Evolutionary conservation across 345 rosid species (phyloP), one percentile per base, ranked within the genome.

Genomic region (Noccaea bulbosa): DNA sequence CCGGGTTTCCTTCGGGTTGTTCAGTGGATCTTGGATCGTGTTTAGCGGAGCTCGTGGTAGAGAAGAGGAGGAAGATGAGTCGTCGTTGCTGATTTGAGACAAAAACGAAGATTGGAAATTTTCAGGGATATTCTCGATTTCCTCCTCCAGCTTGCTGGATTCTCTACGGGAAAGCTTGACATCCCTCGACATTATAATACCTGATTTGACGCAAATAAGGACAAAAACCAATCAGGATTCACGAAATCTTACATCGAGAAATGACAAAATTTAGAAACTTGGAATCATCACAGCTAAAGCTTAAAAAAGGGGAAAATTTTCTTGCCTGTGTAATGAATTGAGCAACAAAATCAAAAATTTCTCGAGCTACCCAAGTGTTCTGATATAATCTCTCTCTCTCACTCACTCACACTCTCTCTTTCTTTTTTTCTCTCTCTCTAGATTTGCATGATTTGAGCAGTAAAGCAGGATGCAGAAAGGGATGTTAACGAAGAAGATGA

Each of bases 51-150:
- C 84, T 71, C 96, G 83, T 16, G 80, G 16, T 5, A 69, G 46
- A 56, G 55, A 68, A 27, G 40, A 54, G 8, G 64, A 54, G 12
- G 74, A 82, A 7, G 67, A 80, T 1, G 83, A 81, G 56, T 89
- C 92, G 22, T 69, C 30, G 30, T 27, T 62, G 67, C 75, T 69
- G 8, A 82, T 37, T 33, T 84, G 88, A 62, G 85, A 78, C 32
- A 75, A 67, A 6, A 82, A 52, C 12, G 87, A 81, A 62, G 79
- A 78, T n/a, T 72, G 80, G 37, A 88, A 81, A 72, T 87, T 85
- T 8, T 77, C 70, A 2, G 94, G 91, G 11, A 91, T 76, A 59
- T 93, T 93, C 81, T 93, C 97, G 49, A 82, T 85, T 69, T 88
- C 96, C 9, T 88, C 96, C 8, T 85, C 96, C 49, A 57, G 73